Evolutionary conservation across 345 rosid genomes (phyloP).

Genomic region (Gossypium raimondii): DNA sequence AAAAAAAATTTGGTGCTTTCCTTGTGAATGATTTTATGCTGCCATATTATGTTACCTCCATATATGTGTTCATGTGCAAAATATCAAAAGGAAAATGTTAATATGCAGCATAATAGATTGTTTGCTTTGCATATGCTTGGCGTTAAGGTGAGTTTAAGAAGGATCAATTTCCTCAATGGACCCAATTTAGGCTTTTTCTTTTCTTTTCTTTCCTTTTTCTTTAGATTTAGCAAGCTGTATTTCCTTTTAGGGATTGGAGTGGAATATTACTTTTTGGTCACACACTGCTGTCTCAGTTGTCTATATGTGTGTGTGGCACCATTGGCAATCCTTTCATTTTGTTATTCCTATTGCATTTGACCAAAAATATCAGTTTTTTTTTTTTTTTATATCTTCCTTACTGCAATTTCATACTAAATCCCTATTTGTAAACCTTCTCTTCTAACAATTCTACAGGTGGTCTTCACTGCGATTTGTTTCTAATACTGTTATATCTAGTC

Average conservation of each 20-base stretch:
- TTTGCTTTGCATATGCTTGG: not conserved
- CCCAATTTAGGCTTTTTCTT: not conserved
- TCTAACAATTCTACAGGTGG: not conserved
- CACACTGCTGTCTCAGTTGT: not conserved
- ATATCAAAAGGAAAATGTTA: not conserved
- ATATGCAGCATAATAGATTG: not conserved
- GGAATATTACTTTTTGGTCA: not conserved
- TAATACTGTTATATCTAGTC: not conserved
- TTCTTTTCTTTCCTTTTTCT: not conserved
- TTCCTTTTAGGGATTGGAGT: slow-evolving; percentile 3
- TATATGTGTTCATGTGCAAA: not conserved
- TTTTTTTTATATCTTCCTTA: not conserved
- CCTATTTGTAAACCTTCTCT: not conserved
- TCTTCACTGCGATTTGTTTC: not conserved
- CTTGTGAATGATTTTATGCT: not conserved
- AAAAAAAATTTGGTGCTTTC: not conserved
- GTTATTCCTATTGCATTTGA: not conserved
- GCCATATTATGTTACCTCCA: not conserved
- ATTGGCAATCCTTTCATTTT: not conserved
- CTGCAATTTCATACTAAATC: not conserved
- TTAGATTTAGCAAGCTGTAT: not conserved
- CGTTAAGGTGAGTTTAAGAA: slow-evolving; percentile 2
- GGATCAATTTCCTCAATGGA: not conserved
- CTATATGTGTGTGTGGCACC: not conserved
- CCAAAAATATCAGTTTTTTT: not conserved